phyloP scores from a whole-genome alignment of 2,329 filamentous ascomycete genomes.

The Macrophomina phaseolina region DNA sequence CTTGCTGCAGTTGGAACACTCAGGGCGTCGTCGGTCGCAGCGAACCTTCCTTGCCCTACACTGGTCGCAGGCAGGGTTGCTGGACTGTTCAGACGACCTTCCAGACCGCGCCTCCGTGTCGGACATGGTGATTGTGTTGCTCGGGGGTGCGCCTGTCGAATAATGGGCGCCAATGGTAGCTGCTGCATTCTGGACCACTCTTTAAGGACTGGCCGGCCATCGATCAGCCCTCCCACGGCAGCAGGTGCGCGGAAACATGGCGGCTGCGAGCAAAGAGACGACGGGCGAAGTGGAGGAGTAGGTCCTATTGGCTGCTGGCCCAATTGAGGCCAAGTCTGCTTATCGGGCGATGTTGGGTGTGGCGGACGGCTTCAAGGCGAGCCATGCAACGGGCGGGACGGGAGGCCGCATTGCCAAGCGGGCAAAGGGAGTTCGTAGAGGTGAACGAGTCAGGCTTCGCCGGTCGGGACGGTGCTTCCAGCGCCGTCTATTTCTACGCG shows the following conservation, averaged over 20 bases:
- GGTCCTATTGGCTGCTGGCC: not conserved
- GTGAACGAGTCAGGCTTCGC: not conserved
- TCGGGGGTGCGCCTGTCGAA: not conserved
- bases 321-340: not conserved
- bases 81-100: not conserved
- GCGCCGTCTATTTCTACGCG: no score
- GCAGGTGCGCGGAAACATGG: not conserved
- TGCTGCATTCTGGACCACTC: not conserved
- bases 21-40: slow-evolving; percentile 5
- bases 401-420: no score
- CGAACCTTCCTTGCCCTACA: slow-evolving; percentile 2
- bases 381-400: no score
- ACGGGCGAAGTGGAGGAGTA: not conserved
- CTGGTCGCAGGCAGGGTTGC: slow-evolving; percentile 8
- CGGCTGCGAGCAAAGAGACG: not conserved
- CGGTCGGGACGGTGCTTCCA: not conserved
- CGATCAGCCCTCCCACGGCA: not conserved
- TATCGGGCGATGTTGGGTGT: not conserved
- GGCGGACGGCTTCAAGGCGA: not conserved
- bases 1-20: slow-evolving; percentile 16
- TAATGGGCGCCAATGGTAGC: not conserved
- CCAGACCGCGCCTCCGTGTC: not conserved
- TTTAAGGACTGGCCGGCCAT: not conserved
- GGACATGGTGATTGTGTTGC: not conserved
- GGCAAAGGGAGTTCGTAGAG: not conserved